These are phyloP conservation scores for Phytophthora boehmeriae DNA, from an alignment of 352 stramenopile species.

Conservation along the genomic window DNA sequence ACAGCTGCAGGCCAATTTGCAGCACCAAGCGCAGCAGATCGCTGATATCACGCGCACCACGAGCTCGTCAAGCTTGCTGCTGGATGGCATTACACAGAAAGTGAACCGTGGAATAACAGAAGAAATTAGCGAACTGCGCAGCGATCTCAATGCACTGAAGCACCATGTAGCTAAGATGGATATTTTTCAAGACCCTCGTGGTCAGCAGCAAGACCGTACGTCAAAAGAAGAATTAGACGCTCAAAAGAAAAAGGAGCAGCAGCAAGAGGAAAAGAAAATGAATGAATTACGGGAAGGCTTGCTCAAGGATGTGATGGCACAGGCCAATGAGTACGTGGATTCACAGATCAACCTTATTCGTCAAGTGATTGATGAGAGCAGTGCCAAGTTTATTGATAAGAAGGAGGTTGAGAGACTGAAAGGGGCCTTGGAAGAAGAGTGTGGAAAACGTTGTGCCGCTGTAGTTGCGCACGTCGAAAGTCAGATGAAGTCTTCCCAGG, in stretches of 20 bases:
- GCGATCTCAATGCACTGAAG: slow-evolving; percentile 66
- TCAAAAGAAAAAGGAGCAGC: slow-evolving; percentile 25
- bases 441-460: slow-evolving; percentile 18
- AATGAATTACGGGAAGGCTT: slow-evolving; percentile 21
- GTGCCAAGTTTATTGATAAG: slow-evolving; percentile 19
- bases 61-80: slow-evolving; percentile 60
- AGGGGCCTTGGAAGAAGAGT: slow-evolving; percentile 22
- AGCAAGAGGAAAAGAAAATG: slow-evolving; percentile 27
- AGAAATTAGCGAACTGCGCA: slow-evolving; percentile 55
- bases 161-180: slow-evolving; percentile 51
- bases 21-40: slow-evolving; percentile 81
- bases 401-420: slow-evolving; percentile 27
- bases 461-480: slow-evolving; percentile 12
- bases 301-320: slow-evolving; percentile 20
- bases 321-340: slow-evolving; percentile 29
- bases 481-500: slow-evolving; percentile 18
- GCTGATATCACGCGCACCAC: slow-evolving; percentile 62
- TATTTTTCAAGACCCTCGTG: slow-evolving; percentile 27
- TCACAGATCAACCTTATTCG: slow-evolving; percentile 18
- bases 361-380: slow-evolving; percentile 15
- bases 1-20: slow-evolving; percentile 70
- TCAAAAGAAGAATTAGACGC: slow-evolving; percentile 26
- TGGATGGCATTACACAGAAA: slow-evolving; percentile 71
- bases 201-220: slow-evolving; percentile 8
- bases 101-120: slow-evolving; percentile 61